These are phyloP conservation scores for Magnusiomyces fungicola DNA, from an alignment of 1,139 yeast species.

Conservation along the genomic window DNA sequence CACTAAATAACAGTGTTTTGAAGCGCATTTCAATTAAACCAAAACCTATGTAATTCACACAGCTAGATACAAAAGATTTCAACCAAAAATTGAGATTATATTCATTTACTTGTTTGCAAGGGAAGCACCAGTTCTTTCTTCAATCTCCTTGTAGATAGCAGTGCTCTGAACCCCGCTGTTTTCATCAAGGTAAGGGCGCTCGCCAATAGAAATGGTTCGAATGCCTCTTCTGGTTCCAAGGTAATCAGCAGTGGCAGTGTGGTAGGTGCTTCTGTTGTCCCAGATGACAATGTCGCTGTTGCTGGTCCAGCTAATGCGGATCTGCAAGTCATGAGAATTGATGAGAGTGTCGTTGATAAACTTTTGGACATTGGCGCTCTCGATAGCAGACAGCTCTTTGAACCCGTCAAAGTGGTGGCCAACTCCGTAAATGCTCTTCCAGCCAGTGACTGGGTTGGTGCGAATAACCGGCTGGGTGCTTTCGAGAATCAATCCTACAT, in stretches of 20 bases:
- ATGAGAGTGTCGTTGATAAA: conserved; percentile 39
- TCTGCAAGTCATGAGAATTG: conserved; percentile 33
- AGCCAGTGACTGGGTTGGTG: conserved; percentile 44
- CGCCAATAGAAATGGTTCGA: conserved; percentile 53
- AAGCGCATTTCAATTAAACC: no score
- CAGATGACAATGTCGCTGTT: conserved; percentile 43
- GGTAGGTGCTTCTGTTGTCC: conserved; percentile 26
- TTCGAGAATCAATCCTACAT: conserved; percentile 24
- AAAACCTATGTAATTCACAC: no score
- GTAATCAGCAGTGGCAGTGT: conserved; percentile 19
- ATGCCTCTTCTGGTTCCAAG: conserved; percentile 46
- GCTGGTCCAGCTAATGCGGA: conserved; percentile 44
- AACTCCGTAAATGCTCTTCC: conserved; percentile 40
- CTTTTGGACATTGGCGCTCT: conserved; percentile 33
- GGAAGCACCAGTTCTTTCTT: not conserved
- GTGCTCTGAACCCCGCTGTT: conserved; percentile 49
- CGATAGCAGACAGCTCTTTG: conserved; percentile 37
- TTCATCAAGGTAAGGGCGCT: conserved; percentile 46
- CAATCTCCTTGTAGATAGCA: conserved; percentile 17
- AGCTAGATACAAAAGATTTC: no score
- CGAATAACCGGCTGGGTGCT: conserved; percentile 40
- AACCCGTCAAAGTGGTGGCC: conserved; percentile 37
- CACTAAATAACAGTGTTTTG: no score
- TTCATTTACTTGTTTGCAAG: no score
- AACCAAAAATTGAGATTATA: no score